Base-by-base conservation (phyloP, 2,329 filamentous ascomycete species). In the Acarospora socialis region DNA sequence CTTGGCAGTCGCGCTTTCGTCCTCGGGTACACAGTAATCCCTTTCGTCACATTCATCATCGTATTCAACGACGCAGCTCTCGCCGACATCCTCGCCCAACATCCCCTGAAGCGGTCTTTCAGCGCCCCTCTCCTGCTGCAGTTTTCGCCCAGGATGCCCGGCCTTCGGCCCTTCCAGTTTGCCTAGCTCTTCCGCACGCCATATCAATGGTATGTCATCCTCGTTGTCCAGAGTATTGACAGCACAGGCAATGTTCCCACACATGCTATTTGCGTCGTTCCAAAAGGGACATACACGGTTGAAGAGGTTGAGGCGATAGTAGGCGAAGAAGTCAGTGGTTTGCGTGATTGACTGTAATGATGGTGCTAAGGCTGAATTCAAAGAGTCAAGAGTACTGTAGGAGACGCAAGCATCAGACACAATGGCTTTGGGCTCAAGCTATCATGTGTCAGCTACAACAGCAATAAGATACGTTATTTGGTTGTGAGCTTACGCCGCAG, bases 31-130 rank as follows among this genome's bases (percentile, higher is more conserved):
- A 57, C 90, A 98, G 56, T 95, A 98, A 53, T 98, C 90, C 43
- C 90, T 73, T 44, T 94, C 81, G 59, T 95, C 87, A 56, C 84
- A 93, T 56, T 94, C 87, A 49, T 94, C 87, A 48, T 95, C 87
- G 51, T 92, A 92, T 59, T 98, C 90, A 12, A 95, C 77, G 27
- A 98, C 84, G 53, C 90, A 98, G 54, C 82, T 93, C 61, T 98
- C 90, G 32, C 82, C 84, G 0, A 94, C 87, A 34, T 77, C 63
- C 31, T 86, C 82, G 28, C 90, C 90, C 6, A 98, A 59, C 46
- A 76, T 68, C 10, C 87, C 87, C 45, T 83, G 74, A 5, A 95
- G 61, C 13, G 90, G 90, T 35, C 72, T 68, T 45, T 79, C 59
- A 3, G 73, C 75, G 29, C 64, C 63, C 17, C 77, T 64, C 51